Percentiles rank a stretch among this genome's conserved stretches.
Conservation (phyloP, 495 filamentous ascomycete species). For the Aspergillus wentii region DNA sequence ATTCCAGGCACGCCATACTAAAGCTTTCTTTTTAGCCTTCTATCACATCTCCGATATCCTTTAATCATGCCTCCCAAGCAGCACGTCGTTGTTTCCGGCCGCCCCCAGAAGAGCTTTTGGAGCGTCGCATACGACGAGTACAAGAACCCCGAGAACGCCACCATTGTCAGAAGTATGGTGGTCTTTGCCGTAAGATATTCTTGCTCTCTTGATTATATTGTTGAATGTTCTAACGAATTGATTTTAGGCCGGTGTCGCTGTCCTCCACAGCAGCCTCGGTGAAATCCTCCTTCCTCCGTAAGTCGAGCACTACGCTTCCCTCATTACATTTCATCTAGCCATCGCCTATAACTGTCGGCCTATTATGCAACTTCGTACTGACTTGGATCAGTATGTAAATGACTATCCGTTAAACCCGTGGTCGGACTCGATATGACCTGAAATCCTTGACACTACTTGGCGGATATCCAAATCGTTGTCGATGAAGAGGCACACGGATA, state of each 20-base stretch:
- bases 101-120: conserved; percentile 46
- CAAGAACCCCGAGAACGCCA: conserved; percentile 68
- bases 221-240: conserved; percentile 12
- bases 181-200: conserved; percentile 61
- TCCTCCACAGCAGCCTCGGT: conserved; percentile 69
- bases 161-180: conserved; percentile 66
- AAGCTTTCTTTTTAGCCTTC: conserved; percentile 1
- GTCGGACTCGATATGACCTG: too few relatives aligned
- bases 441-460: too few relatives aligned
- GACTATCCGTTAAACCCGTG: conserved; percentile 1
- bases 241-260: conserved; percentile 62
- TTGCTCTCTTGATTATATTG: not conserved
- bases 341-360: not conserved
- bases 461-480: not conserved
- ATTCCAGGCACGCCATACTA: not conserved
- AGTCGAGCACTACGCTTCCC: conserved; percentile 29
- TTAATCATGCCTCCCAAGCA: conserved; percentile 37
- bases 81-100: conserved; percentile 27
- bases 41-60: conserved; percentile 2
- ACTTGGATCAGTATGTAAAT: not conserved
- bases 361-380: not conserved
- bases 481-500: conserved; percentile 1
- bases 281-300: conserved; percentile 72
- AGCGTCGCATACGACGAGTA: conserved; percentile 54
- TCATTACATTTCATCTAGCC: not conserved